Evolutionary conservation across 108 stramenopile species (phyloP).

Genomic region (Ochromonas danica): DNA sequence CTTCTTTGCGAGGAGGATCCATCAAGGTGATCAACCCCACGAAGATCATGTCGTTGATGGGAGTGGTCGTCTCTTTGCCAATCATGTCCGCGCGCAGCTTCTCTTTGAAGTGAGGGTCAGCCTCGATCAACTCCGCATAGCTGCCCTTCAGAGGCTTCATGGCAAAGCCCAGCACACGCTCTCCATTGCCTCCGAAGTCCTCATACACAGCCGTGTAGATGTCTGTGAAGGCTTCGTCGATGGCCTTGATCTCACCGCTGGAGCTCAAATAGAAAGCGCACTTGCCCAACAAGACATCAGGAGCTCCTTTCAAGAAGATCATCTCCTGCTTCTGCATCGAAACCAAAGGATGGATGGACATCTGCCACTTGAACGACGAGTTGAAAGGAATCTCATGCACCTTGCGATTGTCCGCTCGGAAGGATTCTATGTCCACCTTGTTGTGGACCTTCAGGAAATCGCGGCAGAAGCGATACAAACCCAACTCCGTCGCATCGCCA

Average conservation of each 20-base stretch:
- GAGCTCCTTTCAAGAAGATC: constrained; percentile 88
- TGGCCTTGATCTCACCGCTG: constrained; percentile 55
- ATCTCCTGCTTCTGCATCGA: constrained; percentile 66
- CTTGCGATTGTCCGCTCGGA: constrained; percentile 32
- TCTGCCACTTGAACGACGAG: no score
- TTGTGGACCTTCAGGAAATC: constrained; percentile 15
- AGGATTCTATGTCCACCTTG: constrained; percentile 15
- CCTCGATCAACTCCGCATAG: not conserved
- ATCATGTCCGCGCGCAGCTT: constrained; percentile 46
- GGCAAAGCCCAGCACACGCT: constrained; percentile 83
- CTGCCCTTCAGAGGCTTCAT: constrained; percentile 37
- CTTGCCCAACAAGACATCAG: constrained; percentile 74
- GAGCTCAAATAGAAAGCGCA: constrained; percentile 66
- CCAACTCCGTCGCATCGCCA: no score
- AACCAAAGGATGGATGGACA: no score
- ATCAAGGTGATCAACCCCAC: not conserved
- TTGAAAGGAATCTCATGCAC: no score
- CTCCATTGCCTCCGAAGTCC: constrained; percentile 73
- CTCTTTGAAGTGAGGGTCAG: no score
- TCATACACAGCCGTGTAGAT: constrained; percentile 70
- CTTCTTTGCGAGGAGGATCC: not conserved
- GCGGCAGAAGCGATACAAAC: no score
- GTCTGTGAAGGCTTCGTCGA: constrained; percentile 63
- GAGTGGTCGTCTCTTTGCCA: constrained; percentile 40
- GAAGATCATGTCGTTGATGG: not conserved